Evolutionary conservation across 495 filamentous ascomycete species (phyloP).

Genomic region (Xylaria castorea): DNA sequence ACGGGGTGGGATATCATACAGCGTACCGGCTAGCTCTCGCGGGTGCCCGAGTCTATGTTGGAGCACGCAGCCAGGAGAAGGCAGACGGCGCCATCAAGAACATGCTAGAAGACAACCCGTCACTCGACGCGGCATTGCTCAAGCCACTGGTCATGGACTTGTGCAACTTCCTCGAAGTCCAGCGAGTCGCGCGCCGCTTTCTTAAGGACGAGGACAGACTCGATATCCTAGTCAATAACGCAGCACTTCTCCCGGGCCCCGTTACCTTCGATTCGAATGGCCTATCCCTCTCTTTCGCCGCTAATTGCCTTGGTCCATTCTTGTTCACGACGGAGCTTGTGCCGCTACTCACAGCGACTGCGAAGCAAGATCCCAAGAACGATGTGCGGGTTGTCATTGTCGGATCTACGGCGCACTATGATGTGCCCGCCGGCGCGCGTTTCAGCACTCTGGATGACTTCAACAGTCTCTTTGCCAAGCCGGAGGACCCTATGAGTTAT

Average conservation of each 20-base stretch:
- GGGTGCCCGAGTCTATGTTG: neutral
- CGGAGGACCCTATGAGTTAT: neutral
- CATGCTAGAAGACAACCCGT: neutral
- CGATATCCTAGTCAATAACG: neutral
- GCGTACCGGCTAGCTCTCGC: neutral
- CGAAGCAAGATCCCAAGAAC: neutral
- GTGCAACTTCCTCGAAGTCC: neutral
- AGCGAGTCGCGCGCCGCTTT: neutral
- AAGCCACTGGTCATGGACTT: neutral
- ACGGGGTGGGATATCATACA: neutral
- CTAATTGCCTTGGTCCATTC: neutral
- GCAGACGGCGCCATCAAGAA: constrained; percentile 1
- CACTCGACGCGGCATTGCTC: constrained; percentile 1
- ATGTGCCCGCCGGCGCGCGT: neutral
- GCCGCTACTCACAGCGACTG: constrained; percentile 1
- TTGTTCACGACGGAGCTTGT: constrained; percentile 1
- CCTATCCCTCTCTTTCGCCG: neutral
- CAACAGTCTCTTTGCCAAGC: neutral
- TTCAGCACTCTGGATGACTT: neutral
- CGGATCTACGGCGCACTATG: neutral
- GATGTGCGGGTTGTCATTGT: neutral
- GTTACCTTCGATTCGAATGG: neutral
- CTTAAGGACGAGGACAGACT: neutral
- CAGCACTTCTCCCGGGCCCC: neutral
- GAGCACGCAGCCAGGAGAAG: neutral